Conservation (phyloP, 371 early-diverging fungal genomes). For the Ordospora colligata region DNA sequence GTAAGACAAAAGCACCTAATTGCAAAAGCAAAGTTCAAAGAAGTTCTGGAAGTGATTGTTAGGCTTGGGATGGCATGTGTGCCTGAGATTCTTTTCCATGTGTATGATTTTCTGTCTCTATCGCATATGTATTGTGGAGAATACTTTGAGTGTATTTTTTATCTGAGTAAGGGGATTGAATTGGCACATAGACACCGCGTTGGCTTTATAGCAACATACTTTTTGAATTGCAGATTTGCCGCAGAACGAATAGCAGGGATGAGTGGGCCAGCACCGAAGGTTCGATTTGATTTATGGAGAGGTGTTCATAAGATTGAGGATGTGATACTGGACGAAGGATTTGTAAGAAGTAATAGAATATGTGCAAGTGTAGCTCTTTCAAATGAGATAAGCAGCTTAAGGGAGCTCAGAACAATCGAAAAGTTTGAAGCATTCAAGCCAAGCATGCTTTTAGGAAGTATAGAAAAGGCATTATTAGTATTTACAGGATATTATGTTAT, state of each 20-base stretch:
- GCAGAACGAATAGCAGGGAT: constrained; percentile 6
- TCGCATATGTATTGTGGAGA: constrained; percentile 6
- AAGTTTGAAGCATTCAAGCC: background rate
- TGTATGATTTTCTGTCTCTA: constrained; percentile 23
- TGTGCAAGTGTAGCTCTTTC: background rate
- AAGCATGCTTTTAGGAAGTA: background rate
- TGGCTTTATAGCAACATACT: background rate
- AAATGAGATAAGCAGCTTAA: background rate
- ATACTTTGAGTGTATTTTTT: constrained; percentile 25
- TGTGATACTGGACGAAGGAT: background rate
- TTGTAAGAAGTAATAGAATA: background rate
- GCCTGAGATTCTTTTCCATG: background rate
- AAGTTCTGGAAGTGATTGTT: background rate
- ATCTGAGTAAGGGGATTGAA: constrained; percentile 4
- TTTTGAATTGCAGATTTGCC: constrained; percentile 11
- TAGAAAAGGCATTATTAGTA: background rate
- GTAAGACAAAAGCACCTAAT: background rate
- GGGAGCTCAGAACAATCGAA: background rate
- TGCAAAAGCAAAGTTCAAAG: background rate
- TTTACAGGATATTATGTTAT: background rate
- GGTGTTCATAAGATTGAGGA: background rate
- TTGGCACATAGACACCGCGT: background rate
- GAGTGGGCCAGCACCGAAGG: background rate
- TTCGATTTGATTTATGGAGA: background rate
- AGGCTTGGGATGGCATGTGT: background rate